These are phyloP conservation scores for Phaeosphaeria sp. DNA, from an alignment of 2,329 filamentous ascomycete genomes.

Conservation along the genomic window DNA sequence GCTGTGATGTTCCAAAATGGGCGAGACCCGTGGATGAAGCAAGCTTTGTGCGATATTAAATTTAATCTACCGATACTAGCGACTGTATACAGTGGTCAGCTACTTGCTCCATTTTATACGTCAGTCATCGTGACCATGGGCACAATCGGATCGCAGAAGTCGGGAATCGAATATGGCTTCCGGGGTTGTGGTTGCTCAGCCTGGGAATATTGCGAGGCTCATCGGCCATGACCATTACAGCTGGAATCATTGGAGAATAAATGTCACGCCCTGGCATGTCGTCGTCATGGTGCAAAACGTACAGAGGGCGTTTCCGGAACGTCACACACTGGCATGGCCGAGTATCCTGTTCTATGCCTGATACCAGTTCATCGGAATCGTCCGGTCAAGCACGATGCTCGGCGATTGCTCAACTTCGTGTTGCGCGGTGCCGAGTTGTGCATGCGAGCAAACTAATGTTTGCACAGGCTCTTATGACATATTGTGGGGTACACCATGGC, in stretches of 20 bases:
- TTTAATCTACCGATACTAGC: conserved; percentile 4
- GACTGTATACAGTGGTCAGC: conserved; percentile 3
- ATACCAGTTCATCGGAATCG: not conserved
- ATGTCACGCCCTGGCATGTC: not conserved
- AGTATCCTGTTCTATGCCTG: not conserved
- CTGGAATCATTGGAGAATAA: not conserved
- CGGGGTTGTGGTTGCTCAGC: not conserved
- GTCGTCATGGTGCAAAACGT: not conserved
- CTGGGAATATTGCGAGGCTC: not conserved
- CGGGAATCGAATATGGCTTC: not conserved
- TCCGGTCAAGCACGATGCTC: too few species aligned
- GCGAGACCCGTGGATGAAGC: not conserved
- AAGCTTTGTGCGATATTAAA: conserved; percentile 6
- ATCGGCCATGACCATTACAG: not conserved
- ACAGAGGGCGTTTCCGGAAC: not conserved
- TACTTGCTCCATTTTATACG: not conserved
- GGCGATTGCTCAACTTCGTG: too few species aligned
- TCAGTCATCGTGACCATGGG: not conserved
- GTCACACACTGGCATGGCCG: not conserved
- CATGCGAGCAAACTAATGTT: too few species aligned
- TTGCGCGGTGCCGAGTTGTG: too few species aligned
- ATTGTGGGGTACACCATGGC: too few species aligned
- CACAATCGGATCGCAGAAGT: not conserved
- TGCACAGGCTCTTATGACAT: too few species aligned
- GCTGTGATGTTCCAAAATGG: not conserved